Conservation (phyloP, 257 asterid species). For the Solanum arcanum region DNA sequence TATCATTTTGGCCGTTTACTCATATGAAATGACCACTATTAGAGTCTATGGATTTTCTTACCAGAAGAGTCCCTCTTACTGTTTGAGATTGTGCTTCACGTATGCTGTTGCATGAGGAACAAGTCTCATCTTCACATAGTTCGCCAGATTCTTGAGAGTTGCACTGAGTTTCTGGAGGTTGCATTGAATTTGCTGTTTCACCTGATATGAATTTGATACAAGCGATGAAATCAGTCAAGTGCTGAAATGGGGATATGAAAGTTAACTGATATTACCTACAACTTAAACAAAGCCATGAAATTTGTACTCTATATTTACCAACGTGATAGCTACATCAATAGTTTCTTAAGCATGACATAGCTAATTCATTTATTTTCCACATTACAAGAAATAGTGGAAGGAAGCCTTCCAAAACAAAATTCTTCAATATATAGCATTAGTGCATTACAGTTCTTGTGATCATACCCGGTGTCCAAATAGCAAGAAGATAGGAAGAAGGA, state of each 20-base stretch:
- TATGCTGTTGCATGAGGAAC: slow-evolving; percentile 74
- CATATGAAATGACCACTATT: background rate
- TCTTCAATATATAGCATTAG: background rate
- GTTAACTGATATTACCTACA: background rate
- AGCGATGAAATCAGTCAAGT: background rate
- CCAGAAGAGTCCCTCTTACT: slow-evolving; percentile 95
- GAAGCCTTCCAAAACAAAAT: background rate
- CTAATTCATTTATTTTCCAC: background rate
- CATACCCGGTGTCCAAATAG: slow-evolving; percentile 98
- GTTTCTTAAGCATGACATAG: background rate
- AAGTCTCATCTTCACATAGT: slow-evolving; percentile 67
- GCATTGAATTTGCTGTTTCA: slow-evolving; percentile 76
- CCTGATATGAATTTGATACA: slow-evolving; percentile 32
- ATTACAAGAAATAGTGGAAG: background rate
- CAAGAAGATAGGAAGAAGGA: slow-evolving; percentile 86
- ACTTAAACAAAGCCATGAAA: background rate
- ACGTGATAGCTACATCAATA: background rate
- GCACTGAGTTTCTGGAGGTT: slow-evolving; percentile 78
- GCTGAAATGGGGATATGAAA: background rate
- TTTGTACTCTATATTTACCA: background rate
- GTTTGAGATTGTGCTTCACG: slow-evolving; percentile 82
- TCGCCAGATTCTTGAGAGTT: slow-evolving; percentile 47
- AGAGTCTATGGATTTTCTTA: slow-evolving; percentile 11
- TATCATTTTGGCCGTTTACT: background rate
- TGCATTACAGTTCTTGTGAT: background rate